Percentiles rank a stretch among this genome's conserved stretches.
Evolutionary conservation across 768 basidiomycete species (phyloP).

Genomic region (Mycena filopes): DNA sequence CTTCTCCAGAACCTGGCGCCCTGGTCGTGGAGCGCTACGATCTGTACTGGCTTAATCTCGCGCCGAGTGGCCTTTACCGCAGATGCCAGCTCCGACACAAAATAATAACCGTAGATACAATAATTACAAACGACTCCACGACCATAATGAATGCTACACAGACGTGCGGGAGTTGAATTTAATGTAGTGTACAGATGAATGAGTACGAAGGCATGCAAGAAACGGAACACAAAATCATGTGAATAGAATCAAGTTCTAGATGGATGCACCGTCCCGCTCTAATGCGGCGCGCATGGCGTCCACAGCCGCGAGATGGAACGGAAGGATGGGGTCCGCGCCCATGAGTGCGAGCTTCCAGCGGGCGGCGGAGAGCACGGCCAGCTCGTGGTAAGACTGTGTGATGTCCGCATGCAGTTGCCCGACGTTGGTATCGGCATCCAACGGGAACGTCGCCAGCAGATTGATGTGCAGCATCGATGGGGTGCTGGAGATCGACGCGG

Average conservation of each 20-base stretch:
- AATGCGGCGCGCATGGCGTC: conserved; percentile 66
- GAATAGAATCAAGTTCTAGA: conserved; percentile 23
- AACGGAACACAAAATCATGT: conserved; percentile 22
- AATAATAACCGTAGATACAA: conserved; percentile 5
- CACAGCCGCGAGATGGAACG: conserved; percentile 80
- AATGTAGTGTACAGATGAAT: conserved; percentile 23
- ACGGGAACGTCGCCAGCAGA: conserved; percentile 63
- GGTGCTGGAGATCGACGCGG: conserved; percentile 52
- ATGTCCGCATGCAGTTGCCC: conserved; percentile 61
- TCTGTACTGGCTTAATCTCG: no score
- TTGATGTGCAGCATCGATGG: conserved; percentile 70
- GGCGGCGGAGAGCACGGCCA: conserved; percentile 66
- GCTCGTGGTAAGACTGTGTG: conserved; percentile 74
- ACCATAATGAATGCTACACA: conserved; percentile 11
- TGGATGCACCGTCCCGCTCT: conserved; percentile 43
- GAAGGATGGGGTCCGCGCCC: conserved; percentile 63
- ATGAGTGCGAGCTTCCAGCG: conserved; percentile 54
- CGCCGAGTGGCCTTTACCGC: no score
- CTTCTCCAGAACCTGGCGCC: no score
- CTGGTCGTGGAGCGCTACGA: no score
- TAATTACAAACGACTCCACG: conserved; percentile 14
- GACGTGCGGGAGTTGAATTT: conserved; percentile 11
- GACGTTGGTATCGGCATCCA: conserved; percentile 41
- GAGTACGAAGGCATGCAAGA: conserved; percentile 9
- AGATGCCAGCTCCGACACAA: no score